Conservation (phyloP, 352 stramenopile species). For the Pythium volutum region DNA sequence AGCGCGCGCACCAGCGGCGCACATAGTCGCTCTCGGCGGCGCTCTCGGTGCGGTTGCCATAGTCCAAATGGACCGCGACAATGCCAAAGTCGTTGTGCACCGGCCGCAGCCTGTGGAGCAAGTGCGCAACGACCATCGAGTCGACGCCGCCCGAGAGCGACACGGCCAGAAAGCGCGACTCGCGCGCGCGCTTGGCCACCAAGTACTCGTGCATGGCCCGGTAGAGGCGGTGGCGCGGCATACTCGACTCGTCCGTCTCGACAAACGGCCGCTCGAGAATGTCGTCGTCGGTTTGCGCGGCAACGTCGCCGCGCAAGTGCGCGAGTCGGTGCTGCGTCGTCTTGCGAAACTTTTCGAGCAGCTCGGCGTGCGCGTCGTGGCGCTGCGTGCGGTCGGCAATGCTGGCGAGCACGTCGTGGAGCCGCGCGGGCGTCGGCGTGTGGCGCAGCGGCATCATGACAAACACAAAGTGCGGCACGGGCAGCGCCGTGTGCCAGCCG, state of each 20-base stretch:
- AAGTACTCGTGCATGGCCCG: constrained; percentile 73
- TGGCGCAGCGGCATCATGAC: constrained; percentile 86
- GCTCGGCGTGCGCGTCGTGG: constrained; percentile 51
- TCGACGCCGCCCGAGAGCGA: constrained; percentile 96
- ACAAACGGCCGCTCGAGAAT: constrained; percentile 70
- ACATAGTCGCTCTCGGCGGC: constrained; percentile 92
- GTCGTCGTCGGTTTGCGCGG: constrained; percentile 40
- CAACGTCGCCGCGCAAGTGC: constrained; percentile 39
- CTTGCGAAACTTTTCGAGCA: constrained; percentile 80
- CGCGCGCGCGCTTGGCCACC: constrained; percentile 34
- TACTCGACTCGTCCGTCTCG: constrained; percentile 63
- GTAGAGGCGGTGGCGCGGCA: constrained; percentile 68
- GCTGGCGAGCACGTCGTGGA: constrained; percentile 48
- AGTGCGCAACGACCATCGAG: constrained; percentile 96
- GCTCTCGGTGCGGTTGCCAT: constrained; percentile 94
- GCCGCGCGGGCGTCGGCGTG: constrained; percentile 51
- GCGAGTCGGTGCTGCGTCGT: constrained; percentile 75
- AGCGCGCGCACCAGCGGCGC: constrained; percentile 79
- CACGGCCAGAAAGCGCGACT: constrained; percentile 68
- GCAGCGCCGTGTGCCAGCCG: constrained; percentile 50
- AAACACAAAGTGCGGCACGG: constrained; percentile 68
- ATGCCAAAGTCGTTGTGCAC: constrained; percentile 62
- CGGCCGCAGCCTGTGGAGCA: constrained; percentile 84
- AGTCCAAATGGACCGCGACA: constrained; percentile 96
- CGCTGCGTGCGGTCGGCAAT: constrained; percentile 44